Percentiles rank a stretch among this genome's conserved stretches.
Evolutionary conservation across 2,329 filamentous ascomycete species (phyloP).

Genomic region (Fusarium sp.): DNA sequence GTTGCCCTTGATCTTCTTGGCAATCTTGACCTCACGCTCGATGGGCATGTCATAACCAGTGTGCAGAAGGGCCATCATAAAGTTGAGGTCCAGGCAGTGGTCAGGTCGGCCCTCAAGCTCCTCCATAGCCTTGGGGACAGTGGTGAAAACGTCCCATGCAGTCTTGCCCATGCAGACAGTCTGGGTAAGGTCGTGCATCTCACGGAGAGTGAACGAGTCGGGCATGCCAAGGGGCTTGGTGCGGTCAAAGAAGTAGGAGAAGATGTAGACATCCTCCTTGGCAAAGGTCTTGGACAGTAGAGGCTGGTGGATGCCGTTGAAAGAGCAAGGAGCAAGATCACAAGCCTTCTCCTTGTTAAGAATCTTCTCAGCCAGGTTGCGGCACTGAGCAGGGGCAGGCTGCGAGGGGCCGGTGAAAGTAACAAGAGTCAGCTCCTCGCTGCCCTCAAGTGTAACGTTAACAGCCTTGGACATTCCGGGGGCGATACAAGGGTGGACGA

Average conservation of each 20-base stretch:
- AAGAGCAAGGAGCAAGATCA: constrained; percentile 91
- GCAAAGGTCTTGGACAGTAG: constrained; percentile 92
- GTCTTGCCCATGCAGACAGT: constrained; percentile 86
- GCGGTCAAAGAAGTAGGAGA: constrained; percentile 98
- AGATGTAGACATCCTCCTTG: constrained; percentile 92
- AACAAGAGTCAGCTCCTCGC: constrained; percentile 72
- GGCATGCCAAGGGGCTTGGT: constrained; percentile 96
- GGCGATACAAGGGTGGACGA: constrained; percentile 88
- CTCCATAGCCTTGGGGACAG: constrained; percentile 81
- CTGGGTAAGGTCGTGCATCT: constrained; percentile 87
- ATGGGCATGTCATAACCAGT: constrained; percentile 99
- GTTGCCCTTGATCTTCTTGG: constrained; percentile 98
- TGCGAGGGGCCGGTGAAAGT: constrained; percentile 90
- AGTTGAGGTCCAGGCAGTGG: constrained; percentile 95
- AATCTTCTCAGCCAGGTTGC: constrained; percentile 89
- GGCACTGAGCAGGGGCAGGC: constrained; percentile 87
- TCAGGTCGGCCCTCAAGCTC: constrained; percentile 89
- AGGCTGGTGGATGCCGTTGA: constrained; percentile 97
- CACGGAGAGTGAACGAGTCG: constrained; percentile 93
- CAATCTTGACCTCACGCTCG: constrained; percentile 95
- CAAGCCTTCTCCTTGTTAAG: constrained; percentile 89
- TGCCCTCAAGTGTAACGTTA: constrained; percentile 78
- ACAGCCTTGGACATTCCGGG: constrained; percentile 84
- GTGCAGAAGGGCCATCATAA: constrained; percentile 93
- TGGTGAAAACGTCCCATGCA: constrained; percentile 85